Evolutionary conservation across 2,329 filamentous ascomycete species (phyloP), one percentile per base, ranked within the genome.

Genomic region (Claviceps monticola): DNA sequence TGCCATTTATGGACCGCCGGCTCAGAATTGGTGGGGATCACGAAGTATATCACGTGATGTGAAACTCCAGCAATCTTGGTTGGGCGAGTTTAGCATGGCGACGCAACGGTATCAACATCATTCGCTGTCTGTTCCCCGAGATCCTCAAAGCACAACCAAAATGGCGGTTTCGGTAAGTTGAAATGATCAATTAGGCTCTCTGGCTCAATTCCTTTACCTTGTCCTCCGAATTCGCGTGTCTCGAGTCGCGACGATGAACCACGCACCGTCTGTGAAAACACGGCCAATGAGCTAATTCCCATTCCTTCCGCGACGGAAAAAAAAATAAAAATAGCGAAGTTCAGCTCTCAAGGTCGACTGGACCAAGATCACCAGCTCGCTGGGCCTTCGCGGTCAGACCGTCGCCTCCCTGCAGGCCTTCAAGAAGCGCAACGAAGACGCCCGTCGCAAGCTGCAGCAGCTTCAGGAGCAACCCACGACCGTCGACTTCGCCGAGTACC

Each of bases 341-440:
- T 90, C 91, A 79, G 90, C 91, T 74, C 82, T 94, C 74, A 98
- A 97, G 83, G 82, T 98, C 80, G 93, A 98, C 84, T 98, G 93
- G 93, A 82, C 82, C 75, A 93, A 94, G 77, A 82, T 98, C 67
- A 85, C 85, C 74, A 82, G 80, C 74, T 94, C 91, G 68, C 89
- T 98, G 66, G 91, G 91, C 71, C 88, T 98, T 71, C 88, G 88
- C 72, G 93, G 93, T 71, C 87, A 89, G 76, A 98, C 93, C 62
- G 90, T 88, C 62, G 75, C 84, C 64, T 86, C 91, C 56, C 88
- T 98, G 56, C 85, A 91, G 71, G 81, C 88, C 60, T 98, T 98
- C 85, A 98, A 98, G 83, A 93, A 95, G 83, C 90, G 93, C 76
- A 96, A 97, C 79, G 93, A 98, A 70, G 90, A 96, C 70, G 91